Evolutionary conservation across 1,284 basidiomycete species (phyloP).

Genomic region (Ganoderma lingzhi): DNA sequence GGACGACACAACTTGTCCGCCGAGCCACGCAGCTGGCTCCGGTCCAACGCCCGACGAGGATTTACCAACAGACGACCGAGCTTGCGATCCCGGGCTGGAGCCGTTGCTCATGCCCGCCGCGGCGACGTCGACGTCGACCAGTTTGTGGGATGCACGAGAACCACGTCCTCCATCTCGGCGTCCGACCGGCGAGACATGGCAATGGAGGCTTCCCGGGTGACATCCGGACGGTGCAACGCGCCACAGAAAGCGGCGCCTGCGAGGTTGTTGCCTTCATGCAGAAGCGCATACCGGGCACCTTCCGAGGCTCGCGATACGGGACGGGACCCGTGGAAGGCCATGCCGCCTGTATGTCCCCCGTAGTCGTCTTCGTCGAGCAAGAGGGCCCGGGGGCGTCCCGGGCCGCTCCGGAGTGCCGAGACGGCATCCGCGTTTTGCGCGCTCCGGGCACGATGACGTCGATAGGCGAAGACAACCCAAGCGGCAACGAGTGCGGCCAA

Average conservation of each 20-base stretch:
- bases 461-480: conserved; percentile 34
- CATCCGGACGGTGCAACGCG: conserved; percentile 14
- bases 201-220: conserved; percentile 14
- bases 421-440: conserved; percentile 33
- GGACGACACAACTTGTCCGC: conserved; percentile 31
- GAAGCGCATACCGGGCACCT: conserved; percentile 24
- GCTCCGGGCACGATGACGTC: conserved; percentile 34
- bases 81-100: background rate
- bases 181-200: conserved; percentile 9
- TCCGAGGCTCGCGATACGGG: conserved; percentile 20
- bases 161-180: conserved; percentile 23
- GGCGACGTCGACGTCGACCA: conserved; percentile 26
- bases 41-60: conserved; percentile 18
- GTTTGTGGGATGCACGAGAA: conserved; percentile 31
- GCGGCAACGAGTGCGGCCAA: conserved; percentile 34
- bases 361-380: conserved; percentile 35
- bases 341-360: conserved; percentile 9
- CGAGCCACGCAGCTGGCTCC: conserved; percentile 39
- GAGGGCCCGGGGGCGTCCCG: conserved; percentile 20
- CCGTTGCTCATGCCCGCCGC: background rate
- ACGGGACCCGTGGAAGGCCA: conserved; percentile 25
- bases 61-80: conserved; percentile 4
- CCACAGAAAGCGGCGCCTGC: conserved; percentile 23
- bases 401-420: conserved; percentile 22
- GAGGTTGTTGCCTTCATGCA: conserved; percentile 28